These are phyloP conservation scores for Gleditsia sinensis DNA, from an alignment of 306 rosid species.

Conservation along the genomic window DNA sequence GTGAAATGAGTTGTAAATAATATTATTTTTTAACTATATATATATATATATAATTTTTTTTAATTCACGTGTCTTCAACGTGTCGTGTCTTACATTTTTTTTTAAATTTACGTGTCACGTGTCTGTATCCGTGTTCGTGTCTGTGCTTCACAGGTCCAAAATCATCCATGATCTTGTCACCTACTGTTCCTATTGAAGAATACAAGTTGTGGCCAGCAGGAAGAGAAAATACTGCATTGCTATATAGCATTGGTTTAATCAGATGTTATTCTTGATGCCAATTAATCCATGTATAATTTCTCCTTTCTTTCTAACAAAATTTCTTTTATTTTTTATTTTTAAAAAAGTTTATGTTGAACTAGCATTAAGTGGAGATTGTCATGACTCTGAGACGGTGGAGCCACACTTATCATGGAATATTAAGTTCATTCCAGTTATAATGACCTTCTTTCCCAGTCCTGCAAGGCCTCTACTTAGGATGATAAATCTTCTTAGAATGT, in stretches of 20 bases:
- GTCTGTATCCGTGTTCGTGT: too few species aligned
- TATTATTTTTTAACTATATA: too few species aligned
- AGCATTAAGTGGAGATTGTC: background rate
- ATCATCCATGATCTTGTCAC: background rate
- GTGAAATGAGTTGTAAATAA: too few species aligned
- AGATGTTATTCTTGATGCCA: background rate
- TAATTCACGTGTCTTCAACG: too few species aligned
- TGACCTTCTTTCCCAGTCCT: slow-evolving; percentile 6
- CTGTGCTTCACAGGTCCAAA: too few species aligned
- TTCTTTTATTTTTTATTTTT: too few species aligned
- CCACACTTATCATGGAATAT: background rate
- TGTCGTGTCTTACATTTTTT: too few species aligned
- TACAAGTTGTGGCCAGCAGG: slow-evolving; percentile 5
- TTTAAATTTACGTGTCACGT: too few species aligned
- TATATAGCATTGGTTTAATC: background rate
- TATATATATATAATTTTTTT: too few species aligned
- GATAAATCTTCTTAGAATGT: too few species aligned
- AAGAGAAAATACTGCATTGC: background rate
- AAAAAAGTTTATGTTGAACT: background rate
- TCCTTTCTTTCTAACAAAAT: too few species aligned
- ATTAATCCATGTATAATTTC: slow-evolving; percentile 2
- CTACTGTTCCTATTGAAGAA: background rate
- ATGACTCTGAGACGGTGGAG: background rate
- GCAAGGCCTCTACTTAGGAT: too few species aligned
- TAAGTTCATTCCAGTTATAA: background rate